phyloP scores from a whole-genome alignment of 768 basidiomycete species.

The Suillus bovinus region DNA sequence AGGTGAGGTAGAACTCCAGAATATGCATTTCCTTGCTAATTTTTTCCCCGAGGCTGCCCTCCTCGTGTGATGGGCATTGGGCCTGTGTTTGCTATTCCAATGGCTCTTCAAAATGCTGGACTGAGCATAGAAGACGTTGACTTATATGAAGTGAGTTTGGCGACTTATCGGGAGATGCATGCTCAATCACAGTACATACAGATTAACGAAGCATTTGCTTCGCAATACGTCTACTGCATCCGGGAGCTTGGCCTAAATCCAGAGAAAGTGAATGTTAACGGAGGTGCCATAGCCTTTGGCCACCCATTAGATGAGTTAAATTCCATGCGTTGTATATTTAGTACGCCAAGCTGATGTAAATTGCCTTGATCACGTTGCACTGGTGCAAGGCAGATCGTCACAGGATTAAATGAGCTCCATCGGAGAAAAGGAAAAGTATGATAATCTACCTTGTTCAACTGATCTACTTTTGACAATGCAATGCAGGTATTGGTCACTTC shows the following conservation, averaged over 20 bases:
- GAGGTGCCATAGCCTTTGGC: constrained; percentile 87
- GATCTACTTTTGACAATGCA: constrained; percentile 11
- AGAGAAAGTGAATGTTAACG: constrained; percentile 84
- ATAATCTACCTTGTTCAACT: neutral
- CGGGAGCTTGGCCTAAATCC: constrained; percentile 61
- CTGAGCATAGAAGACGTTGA: constrained; percentile 71
- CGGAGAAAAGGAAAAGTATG: constrained; percentile 69
- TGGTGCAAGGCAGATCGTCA: constrained; percentile 83
- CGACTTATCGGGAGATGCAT: neutral
- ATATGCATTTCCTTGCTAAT: neutral
- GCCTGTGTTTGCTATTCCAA: constrained; percentile 81
- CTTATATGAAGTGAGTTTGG: constrained; percentile 63
- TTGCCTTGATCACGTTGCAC: constrained; percentile 59
- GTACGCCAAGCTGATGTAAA: constrained; percentile 13
- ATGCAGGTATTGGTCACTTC: constrained; percentile 75
- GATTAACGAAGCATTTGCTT: constrained; percentile 94
- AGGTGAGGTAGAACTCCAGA: constrained; percentile 39
- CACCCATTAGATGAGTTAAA: constrained; percentile 74
- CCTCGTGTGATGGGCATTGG: constrained; percentile 91
- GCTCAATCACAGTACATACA: constrained; percentile 27
- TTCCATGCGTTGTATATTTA: neutral
- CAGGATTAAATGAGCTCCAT: constrained; percentile 73
- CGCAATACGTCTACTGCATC: constrained; percentile 74
- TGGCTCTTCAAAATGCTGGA: constrained; percentile 66
- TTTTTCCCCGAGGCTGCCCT: constrained; percentile 49